phyloP scores from a whole-genome alignment of 768 basidiomycete genomes.

The Pleurotus salmoneostramineus region DNA sequence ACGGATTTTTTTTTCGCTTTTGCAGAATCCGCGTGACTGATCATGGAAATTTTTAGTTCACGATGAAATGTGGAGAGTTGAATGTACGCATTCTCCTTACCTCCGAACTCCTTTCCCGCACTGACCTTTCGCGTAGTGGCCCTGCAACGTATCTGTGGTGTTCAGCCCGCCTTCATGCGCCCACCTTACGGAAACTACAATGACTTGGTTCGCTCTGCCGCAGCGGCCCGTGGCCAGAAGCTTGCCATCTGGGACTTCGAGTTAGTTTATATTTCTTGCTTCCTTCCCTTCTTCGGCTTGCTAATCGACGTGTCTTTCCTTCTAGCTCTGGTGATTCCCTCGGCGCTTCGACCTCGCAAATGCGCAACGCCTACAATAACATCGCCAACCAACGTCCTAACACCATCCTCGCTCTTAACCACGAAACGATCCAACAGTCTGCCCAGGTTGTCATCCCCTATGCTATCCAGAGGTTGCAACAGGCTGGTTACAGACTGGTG shows the following conservation, averaged over 20 bases:
- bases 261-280: neutral
- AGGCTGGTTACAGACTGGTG: slow-evolving; percentile 38
- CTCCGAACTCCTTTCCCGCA: neutral
- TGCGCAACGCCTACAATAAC: slow-evolving; percentile 24
- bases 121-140: slow-evolving; percentile 20
- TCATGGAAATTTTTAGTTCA: slow-evolving; percentile 25
- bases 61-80: slow-evolving; percentile 40
- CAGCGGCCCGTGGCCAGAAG: slow-evolving; percentile 23
- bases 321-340: slow-evolving; percentile 34
- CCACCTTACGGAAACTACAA: slow-evolving; percentile 42
- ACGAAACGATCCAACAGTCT: slow-evolving; percentile 26
- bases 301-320: neutral
- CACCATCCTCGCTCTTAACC: slow-evolving; percentile 34
- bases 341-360: slow-evolving; percentile 22
- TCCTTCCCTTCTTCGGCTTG: neutral
- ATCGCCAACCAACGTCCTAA: slow-evolving; percentile 24
- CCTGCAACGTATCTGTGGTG: slow-evolving; percentile 27
- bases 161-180: slow-evolving; percentile 33
- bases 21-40: neutral
- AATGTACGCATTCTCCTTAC: slow-evolving; percentile 25
- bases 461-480: slow-evolving; percentile 31
- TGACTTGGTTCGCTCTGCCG: slow-evolving; percentile 30
- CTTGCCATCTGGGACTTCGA: slow-evolving; percentile 33
- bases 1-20: neutral
- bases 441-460: slow-evolving; percentile 30